phyloP scores from a whole-genome alignment of 2,329 filamentous ascomycete species.

The Penicillium thymicola region DNA sequence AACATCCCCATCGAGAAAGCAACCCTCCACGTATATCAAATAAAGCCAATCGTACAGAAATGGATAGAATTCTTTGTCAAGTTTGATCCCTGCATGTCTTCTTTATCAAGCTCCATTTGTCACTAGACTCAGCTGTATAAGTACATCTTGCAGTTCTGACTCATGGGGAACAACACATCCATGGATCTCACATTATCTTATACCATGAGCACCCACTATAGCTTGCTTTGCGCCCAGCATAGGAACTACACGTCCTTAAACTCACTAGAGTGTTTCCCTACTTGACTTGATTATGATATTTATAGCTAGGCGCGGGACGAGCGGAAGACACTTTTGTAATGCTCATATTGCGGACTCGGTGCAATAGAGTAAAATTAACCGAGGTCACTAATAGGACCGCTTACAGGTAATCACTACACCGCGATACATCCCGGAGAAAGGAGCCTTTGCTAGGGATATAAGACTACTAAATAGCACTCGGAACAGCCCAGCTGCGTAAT shows the following conservation, averaged over 20 bases:
- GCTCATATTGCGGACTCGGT: not conserved
- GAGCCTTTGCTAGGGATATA: not conserved
- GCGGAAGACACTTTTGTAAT: not conserved
- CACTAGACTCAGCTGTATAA: no score
- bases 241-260: no score
- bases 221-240: no score
- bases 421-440: not conserved
- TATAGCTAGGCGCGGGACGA: not conserved
- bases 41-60: no score
- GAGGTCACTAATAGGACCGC: not conserved
- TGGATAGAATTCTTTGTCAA: no score
- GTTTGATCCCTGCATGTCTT: no score
- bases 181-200: no score
- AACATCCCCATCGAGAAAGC: slow-evolving; percentile 32
- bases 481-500: not conserved
- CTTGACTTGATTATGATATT: not conserved
- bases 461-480: not conserved
- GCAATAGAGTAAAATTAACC: not conserved
- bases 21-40: slow-evolving; percentile 28
- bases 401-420: not conserved
- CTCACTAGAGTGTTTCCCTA: no score
- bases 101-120: no score
- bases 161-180: no score
- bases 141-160: no score
- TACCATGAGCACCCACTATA: no score